Evolutionary conservation across 805 yeast genomes (phyloP).

Genomic region (Zygoascus biomembranicola): DNA sequence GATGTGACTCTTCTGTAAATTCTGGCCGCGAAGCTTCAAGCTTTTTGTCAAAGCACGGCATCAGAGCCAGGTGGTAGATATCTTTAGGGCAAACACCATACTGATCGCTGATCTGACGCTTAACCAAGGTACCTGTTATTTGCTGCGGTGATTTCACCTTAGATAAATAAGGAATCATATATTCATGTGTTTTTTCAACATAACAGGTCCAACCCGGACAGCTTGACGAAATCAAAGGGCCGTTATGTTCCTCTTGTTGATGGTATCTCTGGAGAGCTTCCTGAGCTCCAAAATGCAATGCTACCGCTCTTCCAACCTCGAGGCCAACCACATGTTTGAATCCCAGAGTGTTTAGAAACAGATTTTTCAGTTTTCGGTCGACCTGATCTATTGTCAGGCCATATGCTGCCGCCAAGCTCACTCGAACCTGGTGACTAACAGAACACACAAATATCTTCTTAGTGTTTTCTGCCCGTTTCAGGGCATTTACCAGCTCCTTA

Average conservation of each 20-base stretch:
- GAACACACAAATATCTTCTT: slow-evolving; percentile 57
- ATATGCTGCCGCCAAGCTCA: slow-evolving; percentile 68
- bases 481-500: slow-evolving; percentile 57
- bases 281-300: slow-evolving; percentile 43
- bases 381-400: slow-evolving; percentile 42
- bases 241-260: slow-evolving; percentile 5
- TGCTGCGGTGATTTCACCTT: slow-evolving; percentile 87
- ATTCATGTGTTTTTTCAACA: slow-evolving; percentile 92
- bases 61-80: slow-evolving; percentile 74
- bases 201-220: slow-evolving; percentile 98
- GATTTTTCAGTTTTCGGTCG: slow-evolving; percentile 52
- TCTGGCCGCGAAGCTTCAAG: slow-evolving; percentile 88
- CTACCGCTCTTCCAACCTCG: slow-evolving; percentile 66
- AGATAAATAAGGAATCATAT: slow-evolving; percentile 61
- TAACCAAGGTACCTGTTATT: slow-evolving; percentile 74
- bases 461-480: slow-evolving; percentile 29
- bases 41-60: slow-evolving; percentile 98
- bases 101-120: slow-evolving; percentile 38
- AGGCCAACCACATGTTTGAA: slow-evolving; percentile 75
- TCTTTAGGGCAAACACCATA: slow-evolving; percentile 24
- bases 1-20: slow-evolving; percentile 24
- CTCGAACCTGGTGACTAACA: slow-evolving; percentile 78
- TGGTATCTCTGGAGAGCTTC: slow-evolving; percentile 26
- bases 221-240: slow-evolving; percentile 59
- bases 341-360: slow-evolving; percentile 55